phyloP scores from a whole-genome alignment of 2,329 filamentous ascomycete genomes.

The Fusarium sp. region DNA sequence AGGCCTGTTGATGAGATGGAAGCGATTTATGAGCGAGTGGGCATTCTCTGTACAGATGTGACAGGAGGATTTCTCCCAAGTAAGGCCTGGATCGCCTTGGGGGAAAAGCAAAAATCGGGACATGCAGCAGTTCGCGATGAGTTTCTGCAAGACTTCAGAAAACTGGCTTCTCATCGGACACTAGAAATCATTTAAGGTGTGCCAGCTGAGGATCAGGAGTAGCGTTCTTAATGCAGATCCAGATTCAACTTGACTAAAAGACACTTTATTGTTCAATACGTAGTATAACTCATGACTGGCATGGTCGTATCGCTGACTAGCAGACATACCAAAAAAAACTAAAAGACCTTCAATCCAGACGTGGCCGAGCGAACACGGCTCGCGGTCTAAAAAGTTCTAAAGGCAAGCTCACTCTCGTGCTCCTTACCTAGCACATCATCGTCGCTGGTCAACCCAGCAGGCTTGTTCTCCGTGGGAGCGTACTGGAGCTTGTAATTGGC shows the following conservation, averaged over 20 bases:
- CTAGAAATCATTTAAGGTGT: neutral
- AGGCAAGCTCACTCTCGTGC: neutral
- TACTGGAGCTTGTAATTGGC: neutral
- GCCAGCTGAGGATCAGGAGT: no score
- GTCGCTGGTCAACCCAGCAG: neutral
- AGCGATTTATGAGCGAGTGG: neutral
- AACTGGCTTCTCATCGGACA: neutral
- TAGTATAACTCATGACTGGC: neutral
- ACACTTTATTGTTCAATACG: neutral
- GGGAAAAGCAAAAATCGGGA: neutral
- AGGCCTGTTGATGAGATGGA: neutral
- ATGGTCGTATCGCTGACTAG: neutral
- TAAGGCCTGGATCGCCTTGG: neutral
- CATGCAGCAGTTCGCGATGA: neutral
- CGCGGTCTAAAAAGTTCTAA: constrained; percentile 38
- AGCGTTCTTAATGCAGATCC: no score
- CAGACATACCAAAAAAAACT: neutral
- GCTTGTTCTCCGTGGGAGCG: neutral
- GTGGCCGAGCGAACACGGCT: accelerated
- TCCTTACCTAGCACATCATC: neutral
- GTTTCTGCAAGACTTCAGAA: neutral
- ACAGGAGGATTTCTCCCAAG: neutral
- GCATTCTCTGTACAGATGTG: neutral
- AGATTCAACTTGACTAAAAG: neutral
- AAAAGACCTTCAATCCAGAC: neutral